Evolutionary conservation across 345 rosid species (phyloP), one percentile per base, ranked within the genome.

Genomic region (Eucalyptus tenuipes): DNA sequence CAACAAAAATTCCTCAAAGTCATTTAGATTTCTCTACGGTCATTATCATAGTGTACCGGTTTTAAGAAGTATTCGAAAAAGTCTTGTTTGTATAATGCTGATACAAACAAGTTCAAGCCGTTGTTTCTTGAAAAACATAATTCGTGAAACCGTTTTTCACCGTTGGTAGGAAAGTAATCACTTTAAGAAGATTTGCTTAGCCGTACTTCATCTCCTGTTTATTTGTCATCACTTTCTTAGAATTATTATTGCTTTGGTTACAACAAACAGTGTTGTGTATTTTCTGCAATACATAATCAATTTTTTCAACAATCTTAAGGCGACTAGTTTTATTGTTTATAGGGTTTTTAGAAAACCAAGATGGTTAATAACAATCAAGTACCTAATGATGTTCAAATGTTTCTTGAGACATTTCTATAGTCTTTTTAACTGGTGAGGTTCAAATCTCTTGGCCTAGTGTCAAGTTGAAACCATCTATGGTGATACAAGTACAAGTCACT

Each of bases 131-230:
- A 24, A 3, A 55, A 24, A 6, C 61, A 55, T 55, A 5, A 6
- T 55, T 55, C 0, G 3, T 3, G 1, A 55, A 55, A 6, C 1
- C 24, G 0, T 55, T 55, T 55, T 22, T 22, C 61, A 55, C 3
- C 13, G 3, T 0, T 0, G 1, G 6, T 55, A 24, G 1, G 29
- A 55, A 55, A 55, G 12, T 22, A 55, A 55, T 55, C 1, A 0
- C 13, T 13, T 55, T 4, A 55, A 55, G 61, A 24, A 22, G 61
- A 55, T 55, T 55, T 24, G 61, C 5, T 55, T 22, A 55, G 29
- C 6, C 1, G 1, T 55, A 55, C 3, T 22, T 55, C 29, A 55
- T 24, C 61, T 55, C 61, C 0, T 9, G 6, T 55, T 55, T 55
- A 55, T 55, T 55, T 55, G 29, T 53, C 24, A 55, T 24, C 61